phyloP scores from a whole-genome alignment of 306 rosid genomes.

The Lotus japonicus region DNA sequence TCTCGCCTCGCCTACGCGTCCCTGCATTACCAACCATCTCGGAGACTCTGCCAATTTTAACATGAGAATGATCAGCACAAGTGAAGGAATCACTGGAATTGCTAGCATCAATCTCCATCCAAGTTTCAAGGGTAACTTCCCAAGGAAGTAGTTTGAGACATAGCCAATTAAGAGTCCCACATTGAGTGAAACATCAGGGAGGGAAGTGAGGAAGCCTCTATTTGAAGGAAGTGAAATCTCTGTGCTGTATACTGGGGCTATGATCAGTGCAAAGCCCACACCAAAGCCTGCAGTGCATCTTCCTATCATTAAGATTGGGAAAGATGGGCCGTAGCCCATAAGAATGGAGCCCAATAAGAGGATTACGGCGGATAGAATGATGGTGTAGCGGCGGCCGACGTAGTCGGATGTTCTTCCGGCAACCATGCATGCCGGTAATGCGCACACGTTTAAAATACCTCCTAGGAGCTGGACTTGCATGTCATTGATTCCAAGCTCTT shows the following conservation, averaged over 20 bases:
- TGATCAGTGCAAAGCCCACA: constrained; percentile 64
- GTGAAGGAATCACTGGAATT: constrained; percentile 55
- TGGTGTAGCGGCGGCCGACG: constrained; percentile 67
- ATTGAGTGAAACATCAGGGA: constrained; percentile 56
- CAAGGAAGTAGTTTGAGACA: constrained; percentile 48
- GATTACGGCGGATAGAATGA: constrained; percentile 36
- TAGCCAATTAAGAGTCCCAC: constrained; percentile 59
- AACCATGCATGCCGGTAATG: constrained; percentile 40
- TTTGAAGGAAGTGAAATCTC: constrained; percentile 54
- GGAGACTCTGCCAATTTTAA: constrained; percentile 67
- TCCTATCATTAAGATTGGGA: constrained; percentile 41
- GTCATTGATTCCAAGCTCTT: constrained; percentile 61
- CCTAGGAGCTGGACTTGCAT: constrained; percentile 48
- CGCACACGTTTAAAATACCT: constrained; percentile 55
- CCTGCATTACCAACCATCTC: constrained; percentile 77
- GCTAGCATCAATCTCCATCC: constrained; percentile 82
- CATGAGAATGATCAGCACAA: constrained; percentile 36
- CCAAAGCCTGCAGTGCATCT: constrained; percentile 61
- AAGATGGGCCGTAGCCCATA: constrained; percentile 67
- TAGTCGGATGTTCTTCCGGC: constrained; percentile 67
- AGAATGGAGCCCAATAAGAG: constrained; percentile 58
- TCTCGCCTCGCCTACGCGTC: constrained; percentile 54
- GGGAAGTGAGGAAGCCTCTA: constrained; percentile 55
- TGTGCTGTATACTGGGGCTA: constrained; percentile 65
- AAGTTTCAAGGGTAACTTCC: constrained; percentile 31